A percentile compares a stretch with the other conserved stretches of the same genome.
Conservation (phyloP, 2,329 filamentous ascomycete genomes). For the Paraphaeosphaeria sporulosa region DNA sequence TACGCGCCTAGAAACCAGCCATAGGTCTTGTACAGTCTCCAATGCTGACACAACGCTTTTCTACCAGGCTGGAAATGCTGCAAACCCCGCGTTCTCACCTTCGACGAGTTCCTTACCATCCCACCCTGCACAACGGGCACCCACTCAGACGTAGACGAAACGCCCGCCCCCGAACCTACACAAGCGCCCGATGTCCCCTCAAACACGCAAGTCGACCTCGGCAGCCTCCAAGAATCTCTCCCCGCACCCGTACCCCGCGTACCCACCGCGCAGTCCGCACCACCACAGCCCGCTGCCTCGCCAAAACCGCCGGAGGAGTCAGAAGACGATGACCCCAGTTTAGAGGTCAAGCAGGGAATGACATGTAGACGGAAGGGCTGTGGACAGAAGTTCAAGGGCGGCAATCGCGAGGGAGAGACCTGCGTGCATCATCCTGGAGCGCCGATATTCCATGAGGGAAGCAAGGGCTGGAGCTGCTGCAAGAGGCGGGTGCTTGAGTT, state of each 20-base stretch:
- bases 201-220: conserved; percentile 42
- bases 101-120: conserved; percentile 96
- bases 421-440: conserved; percentile 90
- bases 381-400: conserved; percentile 67
- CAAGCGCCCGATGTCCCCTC: conserved; percentile 56
- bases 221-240: conserved; percentile 39
- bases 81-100: conserved; percentile 94
- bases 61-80: conserved; percentile 98
- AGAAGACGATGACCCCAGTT: conserved; percentile 82
- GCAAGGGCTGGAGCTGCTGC: conserved; percentile 97
- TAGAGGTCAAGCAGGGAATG: conserved; percentile 76
- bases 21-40: background rate
- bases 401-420: conserved; percentile 68
- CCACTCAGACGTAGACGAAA: conserved; percentile 86
- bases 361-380: conserved; percentile 83
- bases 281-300: conserved; percentile 32
- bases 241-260: conserved; percentile 43
- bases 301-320: conserved; percentile 58
- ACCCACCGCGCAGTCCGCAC: conserved; percentile 38
- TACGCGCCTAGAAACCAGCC: background rate
- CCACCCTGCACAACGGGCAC: conserved; percentile 91
- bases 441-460: conserved; percentile 96
- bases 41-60: conserved; percentile 18
- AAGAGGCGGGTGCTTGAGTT: conserved; percentile 95
- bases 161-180: conserved; percentile 60